These are phyloP conservation scores for Syzygium aqueum DNA, from an alignment of 345 rosid genomes.

Conservation along the genomic window DNA sequence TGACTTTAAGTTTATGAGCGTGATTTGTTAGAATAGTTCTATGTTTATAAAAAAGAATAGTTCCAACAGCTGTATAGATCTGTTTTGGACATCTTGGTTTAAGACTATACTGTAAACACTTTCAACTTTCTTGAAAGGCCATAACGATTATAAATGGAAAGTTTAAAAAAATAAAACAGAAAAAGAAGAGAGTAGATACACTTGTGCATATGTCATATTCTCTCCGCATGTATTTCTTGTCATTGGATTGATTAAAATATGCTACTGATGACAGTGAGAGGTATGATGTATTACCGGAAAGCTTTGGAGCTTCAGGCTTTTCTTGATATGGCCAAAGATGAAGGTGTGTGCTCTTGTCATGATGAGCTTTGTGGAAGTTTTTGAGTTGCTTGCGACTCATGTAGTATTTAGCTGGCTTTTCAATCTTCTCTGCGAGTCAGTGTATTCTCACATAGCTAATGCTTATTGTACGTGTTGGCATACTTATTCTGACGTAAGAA, in stretches of 20 bases:
- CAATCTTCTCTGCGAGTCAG: background rate
- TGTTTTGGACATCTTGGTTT: background rate
- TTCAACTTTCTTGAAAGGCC: background rate
- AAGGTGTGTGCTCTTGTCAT: constrained; percentile 42
- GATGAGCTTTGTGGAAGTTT: background rate
- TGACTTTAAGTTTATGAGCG: background rate
- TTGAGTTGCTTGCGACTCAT: background rate
- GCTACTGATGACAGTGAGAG: constrained; percentile 55
- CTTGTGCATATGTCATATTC: background rate
- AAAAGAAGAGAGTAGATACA: background rate
- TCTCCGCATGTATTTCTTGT: background rate
- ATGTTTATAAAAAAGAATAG: background rate
- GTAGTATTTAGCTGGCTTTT: background rate
- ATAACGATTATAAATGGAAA: background rate
- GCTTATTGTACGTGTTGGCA: background rate
- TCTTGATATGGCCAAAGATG: constrained; percentile 97
- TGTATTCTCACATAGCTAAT: background rate
- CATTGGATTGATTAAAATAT: background rate
- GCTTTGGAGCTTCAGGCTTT: constrained; percentile 99
- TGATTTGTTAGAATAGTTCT: background rate
- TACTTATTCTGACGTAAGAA: background rate
- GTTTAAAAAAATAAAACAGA: background rate
- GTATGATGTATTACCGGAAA: constrained; percentile 97
- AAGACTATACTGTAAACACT: background rate
- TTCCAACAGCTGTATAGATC: background rate